A percentile compares a stretch with the other conserved stretches of the same genome.
phyloP scores from a whole-genome alignment of 1,139 yeast genomes.

The Geotrichum reessii region DNA sequence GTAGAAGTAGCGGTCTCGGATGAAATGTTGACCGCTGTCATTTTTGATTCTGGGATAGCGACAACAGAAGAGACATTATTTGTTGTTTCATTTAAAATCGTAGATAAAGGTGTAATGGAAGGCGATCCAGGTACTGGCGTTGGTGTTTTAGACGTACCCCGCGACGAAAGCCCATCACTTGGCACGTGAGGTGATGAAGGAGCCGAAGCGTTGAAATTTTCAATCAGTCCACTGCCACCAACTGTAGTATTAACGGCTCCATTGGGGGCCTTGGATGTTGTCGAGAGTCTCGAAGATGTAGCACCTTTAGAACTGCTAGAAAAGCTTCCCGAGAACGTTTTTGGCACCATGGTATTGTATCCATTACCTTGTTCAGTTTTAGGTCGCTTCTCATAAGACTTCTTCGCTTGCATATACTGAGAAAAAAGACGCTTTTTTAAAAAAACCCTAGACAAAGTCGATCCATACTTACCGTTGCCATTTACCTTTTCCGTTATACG shows the following conservation, averaged over 20 bases:
- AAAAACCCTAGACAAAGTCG: not conserved
- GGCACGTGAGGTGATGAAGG: slow-evolving; percentile 11
- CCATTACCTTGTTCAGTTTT: not conserved
- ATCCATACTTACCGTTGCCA: not conserved
- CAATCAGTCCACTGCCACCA: not conserved
- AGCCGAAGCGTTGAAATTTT: not conserved
- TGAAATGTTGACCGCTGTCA: not conserved
- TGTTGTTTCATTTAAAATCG: slow-evolving; percentile 1
- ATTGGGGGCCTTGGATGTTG: not conserved
- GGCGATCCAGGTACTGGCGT: slow-evolving; percentile 14
- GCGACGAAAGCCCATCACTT: slow-evolving; percentile 3
- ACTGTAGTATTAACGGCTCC: not conserved
- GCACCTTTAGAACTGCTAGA: not conserved
- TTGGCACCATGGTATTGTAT: not conserved
- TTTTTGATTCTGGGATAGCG: not conserved
- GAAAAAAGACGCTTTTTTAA: slow-evolving; percentile 3
- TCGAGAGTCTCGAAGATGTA: not conserved
- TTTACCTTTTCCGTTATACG: not conserved
- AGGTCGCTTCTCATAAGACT: slow-evolving; percentile 8
- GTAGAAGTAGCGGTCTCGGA: not conserved
- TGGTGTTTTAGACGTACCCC: slow-evolving; percentile 7
- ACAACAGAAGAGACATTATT: not conserved
- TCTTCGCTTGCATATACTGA: slow-evolving; percentile 15
- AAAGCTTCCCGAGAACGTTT: not conserved
- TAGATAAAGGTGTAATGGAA: slow-evolving; percentile 1